Base-by-base conservation (phyloP, 495 filamentous ascomycete species). In the Neurospora africana region DNA sequence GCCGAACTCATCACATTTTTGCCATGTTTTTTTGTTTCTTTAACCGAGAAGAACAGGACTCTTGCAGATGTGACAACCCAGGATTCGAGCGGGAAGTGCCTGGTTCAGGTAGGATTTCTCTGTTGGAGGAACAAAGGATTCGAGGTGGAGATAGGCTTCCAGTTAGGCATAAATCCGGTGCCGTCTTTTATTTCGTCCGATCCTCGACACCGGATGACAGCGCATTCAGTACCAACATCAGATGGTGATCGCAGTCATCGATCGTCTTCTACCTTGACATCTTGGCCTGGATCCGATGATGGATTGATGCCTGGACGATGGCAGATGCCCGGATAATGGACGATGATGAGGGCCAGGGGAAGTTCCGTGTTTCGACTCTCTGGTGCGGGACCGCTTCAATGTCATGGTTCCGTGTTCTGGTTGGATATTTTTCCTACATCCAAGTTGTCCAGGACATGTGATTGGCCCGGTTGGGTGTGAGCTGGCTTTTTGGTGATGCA, bases 391-490 rank as follows among this genome's bases (percentile, higher is more conserved):
- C 74, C 71, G 30, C 74, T 68, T 58, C n/a, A 73, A 30, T 74
- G 73, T 75, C 73, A 39, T 27, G 6, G 73, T 36, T 58, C 27
- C n/a, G 21, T 7, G 19, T 23, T 15, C 38, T 72, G 43, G 78
- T 81, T 80, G 78, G 80, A 47, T 67, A 17, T 37, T 11, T 39
- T 11, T 27, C 38, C 35, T 39, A n/a, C 15, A 76, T 72, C 69
- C 70, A 67, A 72, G 74, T 68, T 76, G 72, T 71, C 53, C 70
- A 72, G 72, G 71, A 76, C 75, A 75, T 78, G 76, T 72, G 67
- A 75, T 80, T 77, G 69, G 72, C 73, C 68, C n/a, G 27, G 58
- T 36, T 35, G 70, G 65, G 44, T 70, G 71, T 73, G 72, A 72
- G 78, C 76, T 75, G 79, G 70, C 75, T 37, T 27, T 27, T 71